Conservation (phyloP, 208 protist genomes). For the Wallacemonas rigidus region DNA sequence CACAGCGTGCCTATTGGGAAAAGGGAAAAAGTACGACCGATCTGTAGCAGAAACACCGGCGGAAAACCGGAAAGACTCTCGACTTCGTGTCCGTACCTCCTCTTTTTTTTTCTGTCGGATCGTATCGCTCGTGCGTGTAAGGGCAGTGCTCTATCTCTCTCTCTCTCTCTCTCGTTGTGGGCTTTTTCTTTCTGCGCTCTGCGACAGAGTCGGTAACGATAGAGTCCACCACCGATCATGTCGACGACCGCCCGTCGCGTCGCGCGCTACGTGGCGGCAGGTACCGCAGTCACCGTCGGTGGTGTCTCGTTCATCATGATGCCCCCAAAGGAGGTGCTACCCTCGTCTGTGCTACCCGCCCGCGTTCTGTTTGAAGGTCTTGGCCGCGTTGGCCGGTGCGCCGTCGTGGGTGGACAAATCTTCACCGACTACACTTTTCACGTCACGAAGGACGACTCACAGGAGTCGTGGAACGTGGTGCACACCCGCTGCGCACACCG, state of each 20-base stretch:
- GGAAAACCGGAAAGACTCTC: not conserved
- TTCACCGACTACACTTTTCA: slow-evolving; percentile 75
- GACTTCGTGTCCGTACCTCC: not conserved
- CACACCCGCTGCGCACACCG: slow-evolving; percentile 77
- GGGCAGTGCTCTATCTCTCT: not conserved
- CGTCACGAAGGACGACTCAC: slow-evolving; percentile 35
- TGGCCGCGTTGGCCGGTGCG: slow-evolving; percentile 79
- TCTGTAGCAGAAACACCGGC: no score
- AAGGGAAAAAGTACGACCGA: not conserved
- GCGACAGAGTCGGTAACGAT: no score
- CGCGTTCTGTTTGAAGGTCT: slow-evolving; percentile 82
- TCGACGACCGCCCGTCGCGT: slow-evolving; percentile 17
- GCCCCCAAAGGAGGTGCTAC: slow-evolving; percentile 74
- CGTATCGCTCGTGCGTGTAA: not conserved
- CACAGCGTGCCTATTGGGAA: not conserved
- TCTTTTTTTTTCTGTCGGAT: slow-evolving; percentile 14
- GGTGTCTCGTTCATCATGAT: slow-evolving; percentile 37
- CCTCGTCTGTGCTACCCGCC: slow-evolving; percentile 53
- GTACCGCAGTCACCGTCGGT: slow-evolving; percentile 22
- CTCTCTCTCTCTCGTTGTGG: not conserved
- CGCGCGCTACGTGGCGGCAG: slow-evolving; percentile 27
- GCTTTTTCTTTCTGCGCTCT: not conserved
- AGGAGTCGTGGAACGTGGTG: slow-evolving; percentile 74
- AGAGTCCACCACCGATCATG: not conserved
- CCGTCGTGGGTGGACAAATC: slow-evolving; percentile 57